These are phyloP conservation scores for Melanomma pulvis-pyrius DNA, from an alignment of 495 filamentous ascomycete genomes.

Conservation along the genomic window DNA sequence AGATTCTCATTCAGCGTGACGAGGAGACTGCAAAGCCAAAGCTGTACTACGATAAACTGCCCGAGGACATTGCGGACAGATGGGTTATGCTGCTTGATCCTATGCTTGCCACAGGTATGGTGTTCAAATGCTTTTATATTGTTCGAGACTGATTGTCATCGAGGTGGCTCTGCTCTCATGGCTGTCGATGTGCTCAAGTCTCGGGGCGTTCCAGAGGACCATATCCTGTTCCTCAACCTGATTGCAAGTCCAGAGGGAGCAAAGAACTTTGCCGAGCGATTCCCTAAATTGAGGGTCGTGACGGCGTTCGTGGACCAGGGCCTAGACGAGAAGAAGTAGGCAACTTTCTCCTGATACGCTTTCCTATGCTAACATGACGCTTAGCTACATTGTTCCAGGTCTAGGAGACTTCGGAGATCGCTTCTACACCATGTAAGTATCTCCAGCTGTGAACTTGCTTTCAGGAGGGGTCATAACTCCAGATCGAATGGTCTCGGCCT, in stretches of 20 bases:
- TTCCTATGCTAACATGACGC: background rate
- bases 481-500: background rate
- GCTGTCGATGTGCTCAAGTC: slow-evolving; percentile 89
- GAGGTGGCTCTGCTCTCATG: slow-evolving; percentile 94
- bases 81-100: slow-evolving; percentile 97
- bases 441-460: no score
- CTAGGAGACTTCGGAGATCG: slow-evolving; percentile 96
- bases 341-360: slow-evolving; percentile 27
- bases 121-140: slow-evolving; percentile 12
- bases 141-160: slow-evolving; percentile 23
- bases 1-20: slow-evolving; percentile 96
- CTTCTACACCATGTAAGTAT: slow-evolving; percentile 84
- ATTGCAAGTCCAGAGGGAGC: slow-evolving; percentile 95
- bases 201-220: slow-evolving; percentile 89
- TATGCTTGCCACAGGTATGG: slow-evolving; percentile 94
- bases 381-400: slow-evolving; percentile 93
- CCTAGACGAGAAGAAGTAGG: slow-evolving; percentile 94
- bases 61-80: slow-evolving; percentile 85
- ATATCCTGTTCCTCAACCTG: slow-evolving; percentile 92
- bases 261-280: slow-evolving; percentile 83
- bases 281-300: slow-evolving; percentile 89
- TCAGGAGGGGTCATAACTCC: no score
- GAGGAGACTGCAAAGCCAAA: slow-evolving; percentile 91
- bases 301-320: slow-evolving; percentile 97
- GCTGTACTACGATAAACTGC: slow-evolving; percentile 96